phyloP scores from a whole-genome alignment of 108 stramenopile genomes.

The Discostella stelligeroides region DNA sequence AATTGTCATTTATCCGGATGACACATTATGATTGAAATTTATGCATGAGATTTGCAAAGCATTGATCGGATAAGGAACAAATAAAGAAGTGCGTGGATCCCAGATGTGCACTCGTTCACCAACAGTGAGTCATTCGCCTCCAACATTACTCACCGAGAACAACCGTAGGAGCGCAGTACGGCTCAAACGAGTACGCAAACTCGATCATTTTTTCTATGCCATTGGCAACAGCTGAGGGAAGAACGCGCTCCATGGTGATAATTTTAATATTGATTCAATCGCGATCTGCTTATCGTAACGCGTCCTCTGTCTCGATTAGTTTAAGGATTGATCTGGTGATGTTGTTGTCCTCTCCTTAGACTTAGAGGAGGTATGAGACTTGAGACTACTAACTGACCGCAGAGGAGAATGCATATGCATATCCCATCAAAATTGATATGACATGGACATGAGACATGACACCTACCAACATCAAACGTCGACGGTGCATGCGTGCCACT shows the following conservation, averaged over 20 bases:
- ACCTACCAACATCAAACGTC: too few relatives aligned
- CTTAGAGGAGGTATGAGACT: too few relatives aligned
- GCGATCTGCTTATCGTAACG: too few relatives aligned
- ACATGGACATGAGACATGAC: too few relatives aligned
- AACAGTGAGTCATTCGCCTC: background rate
- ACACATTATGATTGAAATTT: background rate
- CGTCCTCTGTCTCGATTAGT: too few relatives aligned
- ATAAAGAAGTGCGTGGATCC: background rate
- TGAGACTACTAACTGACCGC: too few relatives aligned
- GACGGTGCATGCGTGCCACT: too few relatives aligned
- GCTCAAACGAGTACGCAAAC: conserved; percentile 71
- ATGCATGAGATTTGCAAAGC: background rate
- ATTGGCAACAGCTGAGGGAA: conserved; percentile 36
- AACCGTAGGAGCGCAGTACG: conserved; percentile 72
- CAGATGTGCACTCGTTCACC: background rate
- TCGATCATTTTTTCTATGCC: conserved; percentile 67
- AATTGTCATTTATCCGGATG: conserved; percentile 4
- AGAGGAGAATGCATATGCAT: too few relatives aligned
- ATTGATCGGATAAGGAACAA: background rate
- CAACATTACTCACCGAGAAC: conserved; percentile 83
- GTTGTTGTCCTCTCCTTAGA: too few relatives aligned
- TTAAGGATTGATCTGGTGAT: too few relatives aligned
- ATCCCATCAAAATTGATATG: too few relatives aligned
- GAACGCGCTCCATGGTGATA: conserved; percentile 53
- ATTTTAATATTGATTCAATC: too few relatives aligned